A percentile compares a stretch with the other conserved stretches of the same genome.
phyloP scores from a whole-genome alignment of 2,329 filamentous ascomycete genomes.

The Pestalotiopsis sp. region DNA sequence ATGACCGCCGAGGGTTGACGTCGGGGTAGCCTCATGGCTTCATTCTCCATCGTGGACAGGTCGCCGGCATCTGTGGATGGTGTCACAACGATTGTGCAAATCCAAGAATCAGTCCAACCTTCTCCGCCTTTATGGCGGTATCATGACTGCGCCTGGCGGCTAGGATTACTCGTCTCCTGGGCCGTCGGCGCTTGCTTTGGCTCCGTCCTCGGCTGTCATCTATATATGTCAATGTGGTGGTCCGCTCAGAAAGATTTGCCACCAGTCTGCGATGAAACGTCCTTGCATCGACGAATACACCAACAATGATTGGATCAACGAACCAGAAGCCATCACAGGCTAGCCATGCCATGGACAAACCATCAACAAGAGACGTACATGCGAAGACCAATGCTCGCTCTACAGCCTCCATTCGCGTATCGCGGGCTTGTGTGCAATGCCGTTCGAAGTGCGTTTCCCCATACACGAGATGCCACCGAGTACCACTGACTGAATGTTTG shows the following conservation, averaged over 20 bases:
- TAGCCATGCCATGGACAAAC: slow-evolving; percentile 23
- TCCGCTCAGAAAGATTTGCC: not conserved
- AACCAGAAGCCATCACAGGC: slow-evolving; percentile 2
- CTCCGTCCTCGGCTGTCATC: not conserved
- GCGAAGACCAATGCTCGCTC: slow-evolving; percentile 27
- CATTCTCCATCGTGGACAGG: not conserved
- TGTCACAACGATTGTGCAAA: not conserved
- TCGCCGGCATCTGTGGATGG: not conserved
- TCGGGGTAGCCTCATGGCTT: not conserved
- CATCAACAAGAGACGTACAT: slow-evolving; percentile 26
- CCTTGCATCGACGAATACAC: not conserved
- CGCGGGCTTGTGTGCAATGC: slow-evolving; percentile 50
- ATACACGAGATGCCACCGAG: slow-evolving; percentile 26
- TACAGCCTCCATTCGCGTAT: slow-evolving; percentile 42
- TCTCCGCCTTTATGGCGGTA: not conserved
- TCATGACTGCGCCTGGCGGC: not conserved
- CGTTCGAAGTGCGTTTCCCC: slow-evolving; percentile 44
- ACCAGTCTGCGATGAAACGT: not conserved
- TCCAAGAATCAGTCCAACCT: not conserved
- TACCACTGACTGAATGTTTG: not conserved
- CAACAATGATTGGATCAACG: slow-evolving; percentile 8
- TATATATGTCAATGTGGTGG: not conserved
- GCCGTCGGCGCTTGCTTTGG: not conserved
- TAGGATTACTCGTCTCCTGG: not conserved
- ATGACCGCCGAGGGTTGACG: not conserved